Conservation (phyloP, 176 grass and related monocot species). For the Eleusine indica region DNA sequence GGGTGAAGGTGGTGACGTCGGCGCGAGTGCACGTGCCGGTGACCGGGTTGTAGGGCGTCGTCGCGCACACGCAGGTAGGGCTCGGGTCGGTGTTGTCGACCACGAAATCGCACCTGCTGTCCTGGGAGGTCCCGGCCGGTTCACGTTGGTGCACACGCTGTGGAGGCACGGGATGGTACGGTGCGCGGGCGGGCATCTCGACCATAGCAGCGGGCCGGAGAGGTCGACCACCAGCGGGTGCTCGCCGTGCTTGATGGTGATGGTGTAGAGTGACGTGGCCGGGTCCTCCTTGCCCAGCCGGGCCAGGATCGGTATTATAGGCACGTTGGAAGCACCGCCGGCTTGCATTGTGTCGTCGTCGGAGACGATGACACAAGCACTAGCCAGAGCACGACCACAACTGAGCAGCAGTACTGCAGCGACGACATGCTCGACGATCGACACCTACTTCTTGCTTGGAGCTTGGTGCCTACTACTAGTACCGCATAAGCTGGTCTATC, state of each 20-base stretch:
- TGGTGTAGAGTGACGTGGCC: slow-evolving; percentile 30
- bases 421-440: background rate
- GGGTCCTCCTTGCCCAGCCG: slow-evolving; percentile 23
- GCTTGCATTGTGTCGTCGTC: no score
- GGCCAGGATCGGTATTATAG: slow-evolving; percentile 4
- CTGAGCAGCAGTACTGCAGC: background rate
- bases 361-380: background rate
- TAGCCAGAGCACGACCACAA: background rate
- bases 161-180: background rate
- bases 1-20: slow-evolving; percentile 30
- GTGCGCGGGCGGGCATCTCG: slow-evolving; percentile 23
- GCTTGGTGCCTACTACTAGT: background rate
- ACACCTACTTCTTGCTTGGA: background rate
- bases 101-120: background rate
- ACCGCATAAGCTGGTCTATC: no score
- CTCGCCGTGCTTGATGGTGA: slow-evolving; percentile 30
- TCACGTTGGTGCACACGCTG: background rate
- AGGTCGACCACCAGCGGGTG: slow-evolving; percentile 39
- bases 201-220: slow-evolving; percentile 37
- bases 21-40: background rate
- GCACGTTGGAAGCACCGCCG: no score
- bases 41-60: slow-evolving; percentile 8
- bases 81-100: no score
- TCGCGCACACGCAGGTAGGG: no score
- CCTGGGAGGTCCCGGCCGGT: background rate